Conservation (phyloP, 306 rosid genomes). For the Vigna nakashimae region DNA sequence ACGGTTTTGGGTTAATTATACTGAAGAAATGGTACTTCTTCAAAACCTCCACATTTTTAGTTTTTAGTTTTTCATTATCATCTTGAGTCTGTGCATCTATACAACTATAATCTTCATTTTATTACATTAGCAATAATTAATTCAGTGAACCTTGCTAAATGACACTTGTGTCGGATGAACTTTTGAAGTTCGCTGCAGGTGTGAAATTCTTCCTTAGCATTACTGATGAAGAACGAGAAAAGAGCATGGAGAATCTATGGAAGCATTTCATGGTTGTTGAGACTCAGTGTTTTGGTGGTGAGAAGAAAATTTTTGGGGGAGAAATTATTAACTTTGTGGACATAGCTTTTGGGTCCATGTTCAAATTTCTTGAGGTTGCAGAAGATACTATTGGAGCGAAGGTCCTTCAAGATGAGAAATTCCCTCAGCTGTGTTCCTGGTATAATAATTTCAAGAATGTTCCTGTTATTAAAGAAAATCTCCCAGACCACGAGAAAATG, state of each 20-base stretch:
- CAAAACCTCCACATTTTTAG: neutral
- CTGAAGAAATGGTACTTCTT: constrained; percentile 34
- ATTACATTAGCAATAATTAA: neutral
- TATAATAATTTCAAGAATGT: constrained; percentile 48
- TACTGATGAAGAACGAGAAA: constrained; percentile 26
- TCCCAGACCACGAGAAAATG: constrained; percentile 42
- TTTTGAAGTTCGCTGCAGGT: constrained; percentile 8
- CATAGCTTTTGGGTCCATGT: constrained; percentile 37
- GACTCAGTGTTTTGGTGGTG: constrained; percentile 32
- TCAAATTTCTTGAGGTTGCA: neutral
- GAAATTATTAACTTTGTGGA: constrained; percentile 48
- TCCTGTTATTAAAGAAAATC: constrained; percentile 54
- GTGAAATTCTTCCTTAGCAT: neutral
- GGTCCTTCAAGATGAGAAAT: constrained; percentile 38
- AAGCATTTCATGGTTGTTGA: constrained; percentile 39
- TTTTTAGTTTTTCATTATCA: neutral
- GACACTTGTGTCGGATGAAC: neutral
- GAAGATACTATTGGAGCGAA: constrained; percentile 30
- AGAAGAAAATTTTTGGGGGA: constrained; percentile 47
- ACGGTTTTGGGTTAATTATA: constrained; percentile 59
- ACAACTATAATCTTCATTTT: neutral
- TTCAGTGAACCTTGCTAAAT: neutral
- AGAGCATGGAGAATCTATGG: constrained; percentile 7
- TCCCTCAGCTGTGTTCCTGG: constrained; percentile 60
- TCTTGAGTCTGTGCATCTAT: neutral